Percentiles rank a stretch among this genome's conserved stretches.
Conservation (phyloP, 2,329 filamentous ascomycete genomes). For the Colletotrichum trifolii region DNA sequence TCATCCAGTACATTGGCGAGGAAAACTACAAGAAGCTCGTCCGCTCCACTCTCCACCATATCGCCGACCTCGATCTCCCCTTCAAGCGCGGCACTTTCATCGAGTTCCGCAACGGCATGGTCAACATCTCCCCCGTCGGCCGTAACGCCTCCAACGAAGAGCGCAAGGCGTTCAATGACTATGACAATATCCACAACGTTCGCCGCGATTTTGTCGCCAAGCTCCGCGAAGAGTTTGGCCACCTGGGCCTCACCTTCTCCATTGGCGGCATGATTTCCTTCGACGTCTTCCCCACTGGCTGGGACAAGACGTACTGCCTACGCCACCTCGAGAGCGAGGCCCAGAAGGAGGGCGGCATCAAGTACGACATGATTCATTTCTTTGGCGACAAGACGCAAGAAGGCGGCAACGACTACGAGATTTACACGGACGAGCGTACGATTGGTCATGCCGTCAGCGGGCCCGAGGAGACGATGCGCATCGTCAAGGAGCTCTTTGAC, state of each 20-base stretch:
- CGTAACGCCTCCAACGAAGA: constrained; percentile 86
- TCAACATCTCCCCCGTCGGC: constrained; percentile 86
- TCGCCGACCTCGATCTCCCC: constrained; percentile 85
- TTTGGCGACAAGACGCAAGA: constrained; percentile 95
- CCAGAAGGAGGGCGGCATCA: constrained; percentile 73
- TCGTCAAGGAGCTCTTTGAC: constrained; percentile 84
- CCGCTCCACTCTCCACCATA: constrained; percentile 81
- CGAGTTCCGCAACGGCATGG: constrained; percentile 92
- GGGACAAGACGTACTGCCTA: constrained; percentile 99
- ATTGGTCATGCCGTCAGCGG: constrained; percentile 85
- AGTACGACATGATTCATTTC: constrained; percentile 93
- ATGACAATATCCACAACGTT: constrained; percentile 81
- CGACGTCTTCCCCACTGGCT: constrained; percentile 95
- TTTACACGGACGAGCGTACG: constrained; percentile 84
- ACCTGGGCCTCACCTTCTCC: constrained; percentile 90
- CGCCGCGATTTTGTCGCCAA: constrained; percentile 80
- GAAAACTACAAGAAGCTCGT: constrained; percentile 81
- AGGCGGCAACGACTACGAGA: constrained; percentile 97
- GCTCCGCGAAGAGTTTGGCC: constrained; percentile 83
- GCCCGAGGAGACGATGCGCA: constrained; percentile 83
- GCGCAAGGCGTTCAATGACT: constrained; percentile 83
- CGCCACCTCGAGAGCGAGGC: constrained; percentile 86
- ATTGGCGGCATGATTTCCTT: constrained; percentile 99
- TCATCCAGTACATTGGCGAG: constrained; percentile 94
- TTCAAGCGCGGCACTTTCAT: constrained; percentile 87